Evolutionary conservation across 352 stramenopile species (phyloP).

Genomic region (Blastocystis sp.): DNA sequence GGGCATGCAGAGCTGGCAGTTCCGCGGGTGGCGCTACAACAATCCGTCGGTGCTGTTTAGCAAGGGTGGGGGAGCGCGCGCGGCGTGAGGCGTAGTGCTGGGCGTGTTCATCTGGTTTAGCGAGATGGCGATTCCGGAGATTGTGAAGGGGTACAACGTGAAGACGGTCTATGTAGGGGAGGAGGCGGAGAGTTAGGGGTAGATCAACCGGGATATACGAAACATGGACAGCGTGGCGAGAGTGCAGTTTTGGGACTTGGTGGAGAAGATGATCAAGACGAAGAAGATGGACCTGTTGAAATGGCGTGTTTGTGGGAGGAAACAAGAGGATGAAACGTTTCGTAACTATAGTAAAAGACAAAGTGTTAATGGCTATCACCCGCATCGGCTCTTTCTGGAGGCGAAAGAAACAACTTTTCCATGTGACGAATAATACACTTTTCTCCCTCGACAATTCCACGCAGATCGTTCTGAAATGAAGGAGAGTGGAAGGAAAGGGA

Average conservation of each 20-base stretch:
- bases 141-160: conserved; percentile 49
- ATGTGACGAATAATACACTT: too few species aligned
- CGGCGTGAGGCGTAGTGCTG: conserved; percentile 24
- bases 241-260: conserved; percentile 58
- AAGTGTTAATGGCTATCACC: too few species aligned
- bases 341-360: too few species aligned
- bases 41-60: conserved; percentile 32
- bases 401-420: too few species aligned
- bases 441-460: too few species aligned
- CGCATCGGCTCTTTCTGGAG: too few species aligned
- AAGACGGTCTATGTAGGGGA: neutral
- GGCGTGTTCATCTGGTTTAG: conserved; percentile 66
- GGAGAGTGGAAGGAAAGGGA: too few species aligned
- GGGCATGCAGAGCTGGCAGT: conserved; percentile 47
- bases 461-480: too few species aligned
- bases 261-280: conserved; percentile 62
- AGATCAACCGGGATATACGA: conserved; percentile 56
- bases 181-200: neutral
- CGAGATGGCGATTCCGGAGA: conserved; percentile 19
- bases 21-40: conserved; percentile 25
- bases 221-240: conserved; percentile 57
- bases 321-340: neutral
- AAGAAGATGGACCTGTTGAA: conserved; percentile 48
- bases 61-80: neutral
- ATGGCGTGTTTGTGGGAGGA: conserved; percentile 47